Evolutionary conservation across 345 rosid genomes (phyloP), one percentile per base, ranked within the genome.

Genomic region (Eucalyptus decipiens): DNA sequence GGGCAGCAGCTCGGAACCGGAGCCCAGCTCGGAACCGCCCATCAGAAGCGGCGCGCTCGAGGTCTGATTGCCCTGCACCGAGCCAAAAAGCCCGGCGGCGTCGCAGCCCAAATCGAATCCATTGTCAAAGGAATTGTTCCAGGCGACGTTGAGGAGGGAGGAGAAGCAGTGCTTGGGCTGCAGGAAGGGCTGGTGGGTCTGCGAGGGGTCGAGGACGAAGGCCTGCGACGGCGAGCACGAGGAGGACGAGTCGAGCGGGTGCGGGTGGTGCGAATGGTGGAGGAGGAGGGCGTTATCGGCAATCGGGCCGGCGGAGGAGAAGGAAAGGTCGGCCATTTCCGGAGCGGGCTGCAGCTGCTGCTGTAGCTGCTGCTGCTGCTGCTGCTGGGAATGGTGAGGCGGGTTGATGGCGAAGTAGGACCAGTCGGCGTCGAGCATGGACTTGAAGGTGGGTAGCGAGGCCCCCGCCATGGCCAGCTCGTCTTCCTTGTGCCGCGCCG

Each of bases 51-150:
- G 49, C 86, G 89, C 80, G 88, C 89, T 91, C 1, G 94, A 91
- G 42, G 90, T 72, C 52, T 91, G 95, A 60, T 87, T 93, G 21
- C 90, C 93, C 48, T 93, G 93, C 48, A 92, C 92, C 67, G 93
- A 95, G 37, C 88, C 48, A 9, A 94, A 89, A 87, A 95, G 94
- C 19, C 92, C 91, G 58, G 92, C 60, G 48, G 67, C 89, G 58
- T 95, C 95, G 54, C 95, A 92, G 15, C 93, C 94, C 90, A 96
- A 95, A 49, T 96, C 96, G 85, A 93, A 94, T 85, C 94, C 96
- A 92, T 88, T 93, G 45, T 94, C 96, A 50, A 93, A 93, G 88
- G 95, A 95, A 93, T 92, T 92, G 87, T 88, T 34, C 30, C 88
- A 90, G 76, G 92, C 90, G 76, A 91, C 93, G 87, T 91, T 93